phyloP scores from a whole-genome alignment of 2,329 filamentous ascomycete genomes.

The Aspergillus ochraceoroseus region DNA sequence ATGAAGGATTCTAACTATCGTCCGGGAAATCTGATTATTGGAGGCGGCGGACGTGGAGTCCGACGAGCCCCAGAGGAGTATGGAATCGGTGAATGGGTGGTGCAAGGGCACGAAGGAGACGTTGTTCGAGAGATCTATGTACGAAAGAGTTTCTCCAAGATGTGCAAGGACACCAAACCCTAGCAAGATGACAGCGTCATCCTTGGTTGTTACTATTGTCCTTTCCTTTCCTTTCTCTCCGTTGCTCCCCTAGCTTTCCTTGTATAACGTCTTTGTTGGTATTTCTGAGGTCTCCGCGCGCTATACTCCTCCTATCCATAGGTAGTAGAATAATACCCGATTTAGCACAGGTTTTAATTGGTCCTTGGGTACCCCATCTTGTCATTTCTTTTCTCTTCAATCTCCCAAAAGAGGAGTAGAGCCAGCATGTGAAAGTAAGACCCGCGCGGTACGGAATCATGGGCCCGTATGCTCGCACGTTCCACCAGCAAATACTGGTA shows the following conservation, averaged over 20 bases:
- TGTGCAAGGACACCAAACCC: conserved; percentile 28
- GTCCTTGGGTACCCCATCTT: no score
- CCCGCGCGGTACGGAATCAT: no score
- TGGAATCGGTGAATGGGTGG: conserved; percentile 69
- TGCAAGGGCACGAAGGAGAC: conserved; percentile 61
- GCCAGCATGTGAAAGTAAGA: no score
- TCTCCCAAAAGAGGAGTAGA: no score
- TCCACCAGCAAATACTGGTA: neutral
- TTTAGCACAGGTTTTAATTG: no score
- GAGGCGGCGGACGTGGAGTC: conserved; percentile 68
- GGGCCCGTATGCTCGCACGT: neutral
- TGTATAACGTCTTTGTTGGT: no score
- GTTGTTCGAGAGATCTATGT: conserved; percentile 64
- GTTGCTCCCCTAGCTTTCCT: no score
- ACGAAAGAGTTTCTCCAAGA: conserved; percentile 37
- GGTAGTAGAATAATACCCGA: no score
- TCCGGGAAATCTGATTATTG: conserved; percentile 73
- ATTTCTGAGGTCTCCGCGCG: no score
- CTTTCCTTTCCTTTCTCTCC: conserved; percentile 1
- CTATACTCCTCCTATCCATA: no score
- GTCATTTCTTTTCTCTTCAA: no score
- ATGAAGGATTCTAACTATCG: conserved; percentile 59
- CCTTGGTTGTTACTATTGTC: conserved; percentile 1
- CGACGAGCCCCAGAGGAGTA: conserved; percentile 55
- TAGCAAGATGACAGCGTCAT: neutral